A percentile compares a stretch with the other conserved stretches of the same genome.
phyloP scores from a whole-genome alignment of 2,329 filamentous ascomycete genomes.

The Sclerotinia subarctica region DNA sequence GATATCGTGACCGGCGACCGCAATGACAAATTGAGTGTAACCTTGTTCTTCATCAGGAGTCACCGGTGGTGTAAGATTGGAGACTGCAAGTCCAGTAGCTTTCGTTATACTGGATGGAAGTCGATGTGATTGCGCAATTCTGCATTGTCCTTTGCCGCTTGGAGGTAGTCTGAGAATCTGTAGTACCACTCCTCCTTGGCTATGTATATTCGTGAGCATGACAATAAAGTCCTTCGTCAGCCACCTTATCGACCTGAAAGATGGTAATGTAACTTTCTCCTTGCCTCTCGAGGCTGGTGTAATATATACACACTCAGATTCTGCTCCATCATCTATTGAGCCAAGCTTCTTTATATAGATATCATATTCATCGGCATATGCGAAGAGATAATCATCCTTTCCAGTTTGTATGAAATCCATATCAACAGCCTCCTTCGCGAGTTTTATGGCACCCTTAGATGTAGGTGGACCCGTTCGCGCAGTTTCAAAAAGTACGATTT shows the following conservation, averaged over 20 bases:
- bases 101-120: slow-evolving; percentile 69
- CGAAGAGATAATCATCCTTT: slow-evolving; percentile 64
- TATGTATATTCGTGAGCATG: slow-evolving; percentile 57
- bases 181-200: slow-evolving; percentile 54
- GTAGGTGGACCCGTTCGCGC: slow-evolving; percentile 50
- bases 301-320: slow-evolving; percentile 54
- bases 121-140: slow-evolving; percentile 51
- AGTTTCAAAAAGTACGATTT: slow-evolving; percentile 78
- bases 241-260: slow-evolving; percentile 58
- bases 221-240: slow-evolving; percentile 56
- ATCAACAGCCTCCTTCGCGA: slow-evolving; percentile 61
- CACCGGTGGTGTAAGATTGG: slow-evolving; percentile 58
- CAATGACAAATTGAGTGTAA: slow-evolving; percentile 74
- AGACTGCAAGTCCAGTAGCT: slow-evolving; percentile 74
- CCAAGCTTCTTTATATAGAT: slow-evolving; percentile 54
- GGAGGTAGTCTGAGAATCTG: slow-evolving; percentile 49
- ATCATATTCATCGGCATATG: slow-evolving; percentile 75
- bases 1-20: slow-evolving; percentile 74
- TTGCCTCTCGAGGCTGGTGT: slow-evolving; percentile 48
- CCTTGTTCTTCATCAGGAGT: slow-evolving; percentile 50
- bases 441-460: slow-evolving; percentile 49
- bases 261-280: slow-evolving; percentile 44
- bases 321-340: slow-evolving; percentile 42
- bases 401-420: slow-evolving; percentile 65
- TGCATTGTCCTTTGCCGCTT: slow-evolving; percentile 41